Evolutionary conservation across 805 yeast species (phyloP).

Genomic region (Maudiozyma bulderi): DNA sequence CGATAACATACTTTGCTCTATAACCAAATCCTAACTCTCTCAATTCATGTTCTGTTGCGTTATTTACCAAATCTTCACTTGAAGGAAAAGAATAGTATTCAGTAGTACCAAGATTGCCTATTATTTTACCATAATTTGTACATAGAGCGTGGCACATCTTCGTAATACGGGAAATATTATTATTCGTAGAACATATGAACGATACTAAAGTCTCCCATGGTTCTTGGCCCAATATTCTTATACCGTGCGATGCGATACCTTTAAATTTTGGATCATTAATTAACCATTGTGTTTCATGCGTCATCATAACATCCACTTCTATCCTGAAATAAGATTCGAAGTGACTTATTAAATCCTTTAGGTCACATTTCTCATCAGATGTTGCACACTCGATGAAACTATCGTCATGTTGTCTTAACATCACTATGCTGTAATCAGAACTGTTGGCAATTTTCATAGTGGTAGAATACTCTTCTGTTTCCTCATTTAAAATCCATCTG

Average conservation of each 20-base stretch:
- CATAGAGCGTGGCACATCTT: conserved; percentile 83
- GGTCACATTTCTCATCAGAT: conserved; percentile 23
- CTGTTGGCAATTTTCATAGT: conserved; percentile 22
- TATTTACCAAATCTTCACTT: conserved; percentile 40
- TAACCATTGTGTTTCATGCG: conserved; percentile 54
- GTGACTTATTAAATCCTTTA: conserved; percentile 33
- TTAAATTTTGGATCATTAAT: conserved; percentile 42
- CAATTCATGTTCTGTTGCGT: conserved; percentile 36
- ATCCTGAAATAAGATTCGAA: conserved; percentile 65
- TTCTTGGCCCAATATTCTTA: conserved; percentile 81
- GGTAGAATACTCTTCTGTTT: conserved; percentile 14
- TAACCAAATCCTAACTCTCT: conserved; percentile 67
- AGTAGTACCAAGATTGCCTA: conserved; percentile 45
- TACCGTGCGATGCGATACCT: conserved; percentile 42
- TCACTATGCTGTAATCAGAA: conserved; percentile 44
- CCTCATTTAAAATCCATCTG: conserved; percentile 24
- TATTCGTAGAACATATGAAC: conserved; percentile 92
- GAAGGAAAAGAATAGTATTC: conserved; percentile 67
- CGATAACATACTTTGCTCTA: conserved; percentile 77
- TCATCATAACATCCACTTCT: conserved; percentile 39
- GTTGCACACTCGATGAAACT: conserved; percentile 45
- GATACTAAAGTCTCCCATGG: conserved; percentile 94
- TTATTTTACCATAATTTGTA: conserved; percentile 52
- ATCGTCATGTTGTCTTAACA: conserved; percentile 54
- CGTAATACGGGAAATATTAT: conserved; percentile 86